Evolutionary conservation across 208 protist species (phyloP), one percentile per base, ranked within the genome.

Genomic region (Angomonas ambiguus): DNA sequence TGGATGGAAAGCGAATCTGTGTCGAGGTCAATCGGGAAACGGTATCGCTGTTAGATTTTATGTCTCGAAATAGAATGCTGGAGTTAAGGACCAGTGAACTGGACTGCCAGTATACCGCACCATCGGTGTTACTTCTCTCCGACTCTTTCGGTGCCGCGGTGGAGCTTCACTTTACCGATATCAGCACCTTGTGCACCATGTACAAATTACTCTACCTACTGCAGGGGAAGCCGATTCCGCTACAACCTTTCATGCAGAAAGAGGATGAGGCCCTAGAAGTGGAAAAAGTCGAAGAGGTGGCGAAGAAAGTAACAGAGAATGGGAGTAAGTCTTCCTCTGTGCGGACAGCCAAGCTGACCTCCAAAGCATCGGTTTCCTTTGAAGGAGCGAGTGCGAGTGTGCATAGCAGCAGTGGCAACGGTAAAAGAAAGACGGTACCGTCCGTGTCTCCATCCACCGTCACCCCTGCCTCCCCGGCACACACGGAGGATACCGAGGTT

Each of bases 211-310:
- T 62, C 18, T 42, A 42, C 16, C 2, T 42, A 13, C 31, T 67
- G 51, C 62, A 55, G 33, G 8, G 32, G 4, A 67, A 60, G 45
- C 42, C 62, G 3, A 51, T 35, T 10, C 62, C 62, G 20, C 62
- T 53, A 3, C 18, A 32, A 2, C 30, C 48, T 3, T 28, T 55
- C 24, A 35, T 25, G 2, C 6, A 22, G 24, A 24, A 8, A 32
- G 56, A 62, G 4, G 56, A 62, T 2, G 28, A 22, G 56, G 49
- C n/a, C 27, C n/a, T 30, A 8, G 49, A 27, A 27, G 6, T 8
- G 49, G 22, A 27, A 56, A 24, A 56, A 24, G n/a, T 24, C 10
- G 24, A 59, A 30, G 30, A 59, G 27, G 53, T 25, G 24, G 49
- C 4, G 49, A 18, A 55, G 24, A 55, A 20, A 30, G 16, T 20